Percentiles rank a stretch among this genome's conserved stretches.
phyloP scores from a whole-genome alignment of 2,329 filamentous ascomycete genomes.

The Aspergillus amoenus region DNA sequence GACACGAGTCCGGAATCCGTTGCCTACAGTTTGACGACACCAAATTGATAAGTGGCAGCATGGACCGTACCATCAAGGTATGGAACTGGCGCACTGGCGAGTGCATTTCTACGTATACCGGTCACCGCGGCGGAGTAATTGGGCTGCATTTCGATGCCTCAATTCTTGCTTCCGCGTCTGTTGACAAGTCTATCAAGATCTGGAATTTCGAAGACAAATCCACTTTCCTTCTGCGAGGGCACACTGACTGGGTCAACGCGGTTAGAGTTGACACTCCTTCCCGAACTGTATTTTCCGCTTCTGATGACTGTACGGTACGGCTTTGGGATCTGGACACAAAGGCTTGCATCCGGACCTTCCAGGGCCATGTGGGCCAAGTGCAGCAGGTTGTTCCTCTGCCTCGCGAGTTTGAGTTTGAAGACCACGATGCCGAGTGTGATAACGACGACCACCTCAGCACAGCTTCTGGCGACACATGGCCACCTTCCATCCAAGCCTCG shows the following conservation, averaged over 20 bases:
- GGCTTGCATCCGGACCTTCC: constrained; percentile 72
- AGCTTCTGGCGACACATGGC: constrained; percentile 30
- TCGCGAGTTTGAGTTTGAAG: constrained; percentile 84
- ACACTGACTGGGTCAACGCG: constrained; percentile 95
- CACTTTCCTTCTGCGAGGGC: constrained; percentile 76
- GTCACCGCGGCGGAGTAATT: constrained; percentile 80
- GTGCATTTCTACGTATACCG: constrained; percentile 75
- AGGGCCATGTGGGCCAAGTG: constrained; percentile 91
- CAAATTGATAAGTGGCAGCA: constrained; percentile 84
- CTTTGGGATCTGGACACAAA: constrained; percentile 91
- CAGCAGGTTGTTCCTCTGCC: constrained; percentile 87
- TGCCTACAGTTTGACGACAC: constrained; percentile 90
- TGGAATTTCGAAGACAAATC: constrained; percentile 88
- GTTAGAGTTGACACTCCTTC: constrained; percentile 81
- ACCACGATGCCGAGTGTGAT: constrained; percentile 57
- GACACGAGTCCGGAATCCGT: constrained; percentile 80
- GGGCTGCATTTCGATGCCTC: constrained; percentile 83
- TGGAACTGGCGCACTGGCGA: constrained; percentile 97
- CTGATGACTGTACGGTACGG: constrained; percentile 87
- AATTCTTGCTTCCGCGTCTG: constrained; percentile 82
- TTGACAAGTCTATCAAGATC: constrained; percentile 85
- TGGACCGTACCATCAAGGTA: constrained; percentile 84
- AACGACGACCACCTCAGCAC: constrained; percentile 55
- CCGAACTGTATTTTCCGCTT: constrained; percentile 86
- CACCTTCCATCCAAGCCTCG: constrained; percentile 23